phyloP scores from a whole-genome alignment of 2,329 filamentous ascomycete genomes.

The Teratosphaeria viscida region DNA sequence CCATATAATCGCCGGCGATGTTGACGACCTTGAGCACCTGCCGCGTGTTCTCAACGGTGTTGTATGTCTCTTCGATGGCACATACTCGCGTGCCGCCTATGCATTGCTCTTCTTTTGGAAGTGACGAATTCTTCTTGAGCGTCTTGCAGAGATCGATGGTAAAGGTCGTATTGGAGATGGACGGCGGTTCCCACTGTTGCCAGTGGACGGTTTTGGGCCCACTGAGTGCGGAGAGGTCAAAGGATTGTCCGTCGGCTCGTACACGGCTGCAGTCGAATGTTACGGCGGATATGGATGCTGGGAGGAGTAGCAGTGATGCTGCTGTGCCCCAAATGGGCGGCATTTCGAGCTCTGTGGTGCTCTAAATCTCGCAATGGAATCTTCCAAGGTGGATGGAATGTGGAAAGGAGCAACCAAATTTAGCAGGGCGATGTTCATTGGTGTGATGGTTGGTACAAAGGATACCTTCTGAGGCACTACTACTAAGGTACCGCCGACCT shows the following conservation, averaged over 20 bases:
- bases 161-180: constrained; percentile 64
- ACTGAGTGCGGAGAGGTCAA: constrained; percentile 52
- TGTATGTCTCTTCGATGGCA: constrained; percentile 51
- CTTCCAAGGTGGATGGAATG: no score
- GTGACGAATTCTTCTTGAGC: constrained; percentile 51
- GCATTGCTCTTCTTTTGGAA: constrained; percentile 49
- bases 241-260: constrained; percentile 47
- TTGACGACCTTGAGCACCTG: constrained; percentile 45
- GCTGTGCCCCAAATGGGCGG: background rate
- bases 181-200: constrained; percentile 36
- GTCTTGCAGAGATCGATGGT: constrained; percentile 66
- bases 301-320: constrained; percentile 12
- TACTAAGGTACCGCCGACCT: no score
- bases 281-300: constrained; percentile 30
- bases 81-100: constrained; percentile 61
- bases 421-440: no score
- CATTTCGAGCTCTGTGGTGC: background rate
- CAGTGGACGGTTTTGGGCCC: constrained; percentile 61
- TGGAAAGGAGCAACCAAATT: no score
- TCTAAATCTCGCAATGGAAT: no score
- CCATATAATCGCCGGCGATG: constrained; percentile 61
- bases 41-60: constrained; percentile 29
- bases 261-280: constrained; percentile 55
- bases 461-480: no score
- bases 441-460: no score